Evolutionary conservation across 1,139 yeast genomes (phyloP), one percentile per base, ranked within the genome.

Genomic region (Kluyveromyces sp.): DNA sequence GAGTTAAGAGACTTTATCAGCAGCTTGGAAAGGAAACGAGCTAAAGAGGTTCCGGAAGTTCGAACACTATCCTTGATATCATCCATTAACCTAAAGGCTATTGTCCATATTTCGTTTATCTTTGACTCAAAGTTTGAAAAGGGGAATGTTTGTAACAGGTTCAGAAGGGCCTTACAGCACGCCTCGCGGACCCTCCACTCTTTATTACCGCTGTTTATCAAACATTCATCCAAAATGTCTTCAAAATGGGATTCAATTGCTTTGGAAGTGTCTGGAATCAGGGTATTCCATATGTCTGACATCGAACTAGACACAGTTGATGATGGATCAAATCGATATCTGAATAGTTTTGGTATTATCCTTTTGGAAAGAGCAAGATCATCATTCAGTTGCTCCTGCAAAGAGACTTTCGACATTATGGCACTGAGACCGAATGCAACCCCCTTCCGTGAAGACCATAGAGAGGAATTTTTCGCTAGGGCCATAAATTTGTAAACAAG

Each of bases 181-280:
- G 96, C 96, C 60, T 92, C 95, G 53, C 98, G 75, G 0, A 83
- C 87, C 55, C 97, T 74, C 97, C 97, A 92, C 63, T 92, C 96
- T 48, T 82, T 77, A 49, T 79, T 79, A 1, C 87, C 83, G 83
- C 88, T 82, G 17, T 88, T 77, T 6, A 61, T 62, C 42, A 88
- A 61, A 4, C 88, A 65, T 54, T 87, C 96, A 4, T 70, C 63
- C 43, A 85, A 60, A 42, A 92, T 87, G 2, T 65, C 65, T 11
- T 70, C 71, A 55, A 80, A 79, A 56, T 83, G 75, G 3, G 65
- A 67, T 6, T 68, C 63, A 7, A 88, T 67, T 0, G 82, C 73
- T 29, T 70, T 69, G 0, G 80, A 64, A 2, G 87, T 69, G 57
- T 88, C 85, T 4, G 69, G 65, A 26, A 89, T 75, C 51, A 92